Conservation (phyloP, 805 yeast species). For the Lachancea lanzarotensis region DNA sequence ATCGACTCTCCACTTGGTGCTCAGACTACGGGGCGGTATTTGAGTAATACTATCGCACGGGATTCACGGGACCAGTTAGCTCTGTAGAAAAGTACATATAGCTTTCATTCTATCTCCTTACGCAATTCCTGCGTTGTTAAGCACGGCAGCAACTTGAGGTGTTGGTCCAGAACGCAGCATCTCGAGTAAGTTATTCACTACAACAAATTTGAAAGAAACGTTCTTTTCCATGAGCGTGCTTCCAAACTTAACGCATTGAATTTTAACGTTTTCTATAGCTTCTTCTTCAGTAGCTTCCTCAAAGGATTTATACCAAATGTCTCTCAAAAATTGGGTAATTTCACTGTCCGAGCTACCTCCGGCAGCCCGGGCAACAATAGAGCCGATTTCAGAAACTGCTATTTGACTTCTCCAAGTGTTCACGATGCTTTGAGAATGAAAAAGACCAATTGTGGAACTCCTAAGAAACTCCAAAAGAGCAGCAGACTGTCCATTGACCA, state of each 20-base stretch:
- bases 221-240: slow-evolving; percentile 16
- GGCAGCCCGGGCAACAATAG: slow-evolving; percentile 12
- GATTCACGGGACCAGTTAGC: slow-evolving; percentile 58
- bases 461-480: slow-evolving; percentile 29
- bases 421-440: slow-evolving; percentile 23
- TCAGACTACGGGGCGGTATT: slow-evolving; percentile 86
- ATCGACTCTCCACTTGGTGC: slow-evolving; percentile 76
- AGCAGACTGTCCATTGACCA: slow-evolving; percentile 1
- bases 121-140: slow-evolving; percentile 2
- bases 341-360: neutral
- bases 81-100: slow-evolving; percentile 33
- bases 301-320: slow-evolving; percentile 24
- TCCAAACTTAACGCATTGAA: slow-evolving; percentile 42
- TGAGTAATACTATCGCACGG: slow-evolving; percentile 93
- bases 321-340: slow-evolving; percentile 3
- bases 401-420: slow-evolving; percentile 60
- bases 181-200: slow-evolving; percentile 22
- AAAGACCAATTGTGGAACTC: slow-evolving; percentile 24
- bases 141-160: slow-evolving; percentile 40
- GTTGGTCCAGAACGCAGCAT: slow-evolving; percentile 37
- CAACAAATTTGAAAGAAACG: slow-evolving; percentile 8
- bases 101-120: slow-evolving; percentile 11
- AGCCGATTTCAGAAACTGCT: slow-evolving; percentile 39
- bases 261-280: slow-evolving; percentile 53
- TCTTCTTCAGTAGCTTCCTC: slow-evolving; percentile 33